These are phyloP conservation scores for Ophiostoma himal-ulmi DNA, from an alignment of 2,329 filamentous ascomycete genomes.

Conservation along the genomic window DNA sequence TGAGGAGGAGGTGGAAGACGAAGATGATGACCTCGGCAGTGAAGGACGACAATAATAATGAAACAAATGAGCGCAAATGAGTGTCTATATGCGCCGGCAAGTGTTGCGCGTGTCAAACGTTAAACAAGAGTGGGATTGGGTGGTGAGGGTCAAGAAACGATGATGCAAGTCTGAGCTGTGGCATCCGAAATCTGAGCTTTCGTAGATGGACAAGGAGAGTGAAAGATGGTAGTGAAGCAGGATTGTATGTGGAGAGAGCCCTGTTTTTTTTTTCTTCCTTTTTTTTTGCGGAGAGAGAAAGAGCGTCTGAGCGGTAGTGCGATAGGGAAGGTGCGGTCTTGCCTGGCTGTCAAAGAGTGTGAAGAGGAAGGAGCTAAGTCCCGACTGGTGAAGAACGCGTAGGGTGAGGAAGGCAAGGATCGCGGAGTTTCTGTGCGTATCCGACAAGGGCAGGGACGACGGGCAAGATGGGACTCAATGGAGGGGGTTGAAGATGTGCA, in stretches of 20 bases:
- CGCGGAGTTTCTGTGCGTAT: not conserved
- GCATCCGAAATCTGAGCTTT: not conserved
- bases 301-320: constrained; percentile 5
- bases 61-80: not conserved
- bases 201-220: not conserved
- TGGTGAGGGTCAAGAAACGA: not conserved
- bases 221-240: not conserved
- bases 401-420: not conserved
- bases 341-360: not conserved
- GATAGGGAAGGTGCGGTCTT: not conserved
- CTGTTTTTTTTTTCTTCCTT: not conserved
- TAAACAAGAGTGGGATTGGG: not conserved
- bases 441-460: constrained; percentile 2
- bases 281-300: constrained; percentile 2
- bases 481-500: not conserved
- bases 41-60: not conserved
- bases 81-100: not conserved
- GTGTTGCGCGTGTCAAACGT: not conserved
- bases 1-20: not conserved
- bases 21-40: not conserved
- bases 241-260: constrained; percentile 11
- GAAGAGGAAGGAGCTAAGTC: not conserved
- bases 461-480: not conserved
- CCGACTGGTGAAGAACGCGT: not conserved
- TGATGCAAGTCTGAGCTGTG: constrained; percentile 10